Base-by-base conservation (phyloP, 1,139 yeast genomes). In the Blastobotrys proliferans region DNA sequence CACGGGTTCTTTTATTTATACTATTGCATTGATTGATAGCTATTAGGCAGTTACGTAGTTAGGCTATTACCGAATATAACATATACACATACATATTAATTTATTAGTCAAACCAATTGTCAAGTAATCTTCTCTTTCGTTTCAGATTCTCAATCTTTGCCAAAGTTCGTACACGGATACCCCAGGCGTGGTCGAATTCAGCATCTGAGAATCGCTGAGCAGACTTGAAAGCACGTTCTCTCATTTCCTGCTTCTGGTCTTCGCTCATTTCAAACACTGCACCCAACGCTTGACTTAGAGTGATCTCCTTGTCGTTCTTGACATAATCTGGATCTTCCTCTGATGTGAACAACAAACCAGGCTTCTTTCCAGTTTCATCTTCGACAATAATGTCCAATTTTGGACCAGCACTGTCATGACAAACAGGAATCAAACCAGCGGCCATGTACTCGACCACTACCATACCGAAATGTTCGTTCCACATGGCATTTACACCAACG, bases 401-500 rank as follows among this genome's bases (percentile, higher is more conserved):
- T 10, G 99, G 99, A 0, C 99, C 99, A 0, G 96, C 95, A 40
- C 95, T 83, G 3, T 95, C 94, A 64, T 94, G 98, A 3, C 80
- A 92, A 3, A 94, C 69, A 1, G 98, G 97, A 16, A 92, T 77
- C 17, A 84, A 74, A 0, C 97, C 97, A 43, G 86, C 77, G 1
- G 94, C 82, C 68, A 85, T 72, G 59, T 90, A 90, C 64, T 94
- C 99, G 6, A 92, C 98, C 6, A 92, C 94, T 1, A 96, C 94
- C 58, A 94, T 94, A 16, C 99, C 99, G 61, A 94, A 94, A 67
- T 94, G 99, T 67, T 94, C 99, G 63, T 94, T 92, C 98, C 98
- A 94, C 99, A 94, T 94, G 21, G 96, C 92, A 58, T 94, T 90
- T 38, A 92, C 70, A 3, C 98, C 98, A 55, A 77, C 81, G 30